Percentiles rank a stretch among this genome's conserved stretches.
phyloP scores from a whole-genome alignment of 768 basidiomycete genomes.

The Xanthoconium stramineum region DNA sequence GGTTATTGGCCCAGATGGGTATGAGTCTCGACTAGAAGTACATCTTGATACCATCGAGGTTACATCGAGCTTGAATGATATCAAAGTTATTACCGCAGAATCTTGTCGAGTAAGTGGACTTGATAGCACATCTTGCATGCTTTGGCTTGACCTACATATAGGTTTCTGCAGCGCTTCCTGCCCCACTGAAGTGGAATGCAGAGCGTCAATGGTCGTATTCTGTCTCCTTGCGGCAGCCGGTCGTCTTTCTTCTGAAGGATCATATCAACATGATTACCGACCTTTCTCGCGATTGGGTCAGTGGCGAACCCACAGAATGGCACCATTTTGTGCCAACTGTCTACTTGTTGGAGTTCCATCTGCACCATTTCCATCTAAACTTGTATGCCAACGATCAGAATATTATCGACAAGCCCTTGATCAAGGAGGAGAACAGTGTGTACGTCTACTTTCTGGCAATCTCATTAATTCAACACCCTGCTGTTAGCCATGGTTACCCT shows the following conservation, averaged over 20 bases:
- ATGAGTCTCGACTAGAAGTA: constrained; percentile 74
- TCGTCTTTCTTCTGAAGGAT: constrained; percentile 80
- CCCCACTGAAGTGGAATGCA: constrained; percentile 80
- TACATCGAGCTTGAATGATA: constrained; percentile 86
- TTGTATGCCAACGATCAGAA: constrained; percentile 94
- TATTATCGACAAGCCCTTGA: constrained; percentile 85
- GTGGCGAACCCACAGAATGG: constrained; percentile 78
- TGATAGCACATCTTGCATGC: constrained; percentile 11
- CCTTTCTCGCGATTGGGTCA: constrained; percentile 87
- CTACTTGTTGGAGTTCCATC: constrained; percentile 66
- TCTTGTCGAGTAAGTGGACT: constrained; percentile 60
- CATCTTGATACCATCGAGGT: constrained; percentile 77
- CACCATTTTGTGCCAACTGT: constrained; percentile 80
- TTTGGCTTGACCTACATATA: constrained; percentile 25
- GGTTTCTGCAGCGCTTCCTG: constrained; percentile 73
- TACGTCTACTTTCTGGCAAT: background rate
- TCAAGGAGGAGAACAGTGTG: constrained; percentile 81
- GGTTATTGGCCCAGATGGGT: constrained; percentile 69
- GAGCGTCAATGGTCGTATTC: constrained; percentile 76
- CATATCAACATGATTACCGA: constrained; percentile 95
- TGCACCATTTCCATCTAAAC: constrained; percentile 76
- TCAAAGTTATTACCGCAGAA: constrained; percentile 70
- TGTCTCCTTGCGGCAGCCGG: constrained; percentile 67
- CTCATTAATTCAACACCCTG: background rate
- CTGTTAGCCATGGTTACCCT: constrained; percentile 67